Evolutionary conservation across 352 stramenopile genomes (phyloP).

Genomic region (Pythium volutum): DNA sequence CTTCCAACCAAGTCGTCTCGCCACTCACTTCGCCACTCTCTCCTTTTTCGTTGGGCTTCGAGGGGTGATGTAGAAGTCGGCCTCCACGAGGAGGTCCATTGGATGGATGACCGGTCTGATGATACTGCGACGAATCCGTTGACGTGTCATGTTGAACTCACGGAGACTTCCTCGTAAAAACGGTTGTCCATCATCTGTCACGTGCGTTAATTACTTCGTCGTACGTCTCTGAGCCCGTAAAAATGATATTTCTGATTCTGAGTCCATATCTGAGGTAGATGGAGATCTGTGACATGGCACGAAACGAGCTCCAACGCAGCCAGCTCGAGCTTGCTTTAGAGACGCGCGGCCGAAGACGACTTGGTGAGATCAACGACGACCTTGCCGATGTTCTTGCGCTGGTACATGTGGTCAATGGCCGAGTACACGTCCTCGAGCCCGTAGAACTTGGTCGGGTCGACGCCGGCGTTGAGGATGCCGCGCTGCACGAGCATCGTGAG

Average conservation of each 20-base stretch:
- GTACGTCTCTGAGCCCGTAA: slow-evolving; percentile 2
- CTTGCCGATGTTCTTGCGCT: slow-evolving; percentile 78
- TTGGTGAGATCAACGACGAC: slow-evolving; percentile 50
- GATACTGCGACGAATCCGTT: too few species aligned
- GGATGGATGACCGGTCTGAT: too few species aligned
- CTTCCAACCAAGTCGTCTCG: too few species aligned
- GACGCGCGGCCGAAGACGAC: slow-evolving; percentile 15
- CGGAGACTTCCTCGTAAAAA: slow-evolving; percentile 4
- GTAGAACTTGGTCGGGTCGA: slow-evolving; percentile 41
- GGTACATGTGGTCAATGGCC: slow-evolving; percentile 57
- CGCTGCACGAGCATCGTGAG: slow-evolving; percentile 42
- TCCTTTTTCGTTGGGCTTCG: too few species aligned
- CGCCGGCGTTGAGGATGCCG: slow-evolving; percentile 34
- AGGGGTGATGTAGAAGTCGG: too few species aligned
- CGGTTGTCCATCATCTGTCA: too few species aligned
- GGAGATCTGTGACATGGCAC: slow-evolving; percentile 16
- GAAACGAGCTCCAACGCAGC: too few species aligned
- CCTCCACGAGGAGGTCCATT: too few species aligned
- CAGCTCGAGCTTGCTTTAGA: slow-evolving; percentile 12
- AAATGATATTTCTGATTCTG: slow-evolving; percentile 1
- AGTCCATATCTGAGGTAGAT: not conserved
- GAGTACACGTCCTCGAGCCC: slow-evolving; percentile 46
- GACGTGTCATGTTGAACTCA: slow-evolving; percentile 25
- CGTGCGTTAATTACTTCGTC: too few species aligned
- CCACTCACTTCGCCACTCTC: too few species aligned